phyloP scores from a whole-genome alignment of 495 filamentous ascomycete species.

The Friedmanniomyces simplex region DNA sequence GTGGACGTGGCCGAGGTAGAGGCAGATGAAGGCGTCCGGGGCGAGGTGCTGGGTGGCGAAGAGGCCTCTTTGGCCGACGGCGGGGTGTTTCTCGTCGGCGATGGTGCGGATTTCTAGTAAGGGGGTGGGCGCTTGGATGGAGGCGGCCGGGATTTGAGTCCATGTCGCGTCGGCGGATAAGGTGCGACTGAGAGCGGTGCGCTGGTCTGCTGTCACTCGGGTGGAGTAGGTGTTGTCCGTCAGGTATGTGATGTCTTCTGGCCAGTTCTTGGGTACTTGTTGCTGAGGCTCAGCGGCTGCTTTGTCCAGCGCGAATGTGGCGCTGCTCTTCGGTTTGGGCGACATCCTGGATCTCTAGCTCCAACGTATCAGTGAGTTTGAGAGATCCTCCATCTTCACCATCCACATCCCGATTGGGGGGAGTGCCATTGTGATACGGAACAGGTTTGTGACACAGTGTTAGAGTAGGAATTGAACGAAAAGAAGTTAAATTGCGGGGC shows the following conservation, averaged over 20 bases:
- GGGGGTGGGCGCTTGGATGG: conserved; percentile 28
- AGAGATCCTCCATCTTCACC: no score
- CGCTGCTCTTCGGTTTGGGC: neutral
- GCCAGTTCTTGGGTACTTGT: conserved; percentile 41
- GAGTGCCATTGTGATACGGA: no score
- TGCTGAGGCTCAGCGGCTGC: neutral
- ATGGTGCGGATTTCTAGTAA: conserved; percentile 48
- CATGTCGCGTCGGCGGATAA: conserved; percentile 23
- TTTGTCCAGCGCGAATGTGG: neutral
- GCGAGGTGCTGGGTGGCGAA: conserved; percentile 49
- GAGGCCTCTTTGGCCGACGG: conserved; percentile 52
- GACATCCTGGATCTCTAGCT: neutral
- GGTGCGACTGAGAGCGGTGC: conserved; percentile 20
- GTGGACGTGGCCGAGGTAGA: conserved; percentile 58
- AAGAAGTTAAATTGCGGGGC: no score
- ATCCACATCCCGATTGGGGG: no score
- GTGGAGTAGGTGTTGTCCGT: conserved; percentile 40
- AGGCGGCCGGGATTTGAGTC: conserved; percentile 26
- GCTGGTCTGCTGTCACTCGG: conserved; percentile 27
- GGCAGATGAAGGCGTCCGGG: conserved; percentile 48
- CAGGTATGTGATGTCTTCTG: conserved; percentile 43
- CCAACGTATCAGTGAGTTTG: no score
- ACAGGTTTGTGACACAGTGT: no score
- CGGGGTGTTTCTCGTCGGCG: conserved; percentile 45
- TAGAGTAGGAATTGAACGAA: no score